A percentile compares a stretch with the other conserved stretches of the same genome.
These are phyloP conservation scores for Trichocladium uniseriatum DNA, from an alignment of 495 filamentous ascomycete species.

Conservation along the genomic window DNA sequence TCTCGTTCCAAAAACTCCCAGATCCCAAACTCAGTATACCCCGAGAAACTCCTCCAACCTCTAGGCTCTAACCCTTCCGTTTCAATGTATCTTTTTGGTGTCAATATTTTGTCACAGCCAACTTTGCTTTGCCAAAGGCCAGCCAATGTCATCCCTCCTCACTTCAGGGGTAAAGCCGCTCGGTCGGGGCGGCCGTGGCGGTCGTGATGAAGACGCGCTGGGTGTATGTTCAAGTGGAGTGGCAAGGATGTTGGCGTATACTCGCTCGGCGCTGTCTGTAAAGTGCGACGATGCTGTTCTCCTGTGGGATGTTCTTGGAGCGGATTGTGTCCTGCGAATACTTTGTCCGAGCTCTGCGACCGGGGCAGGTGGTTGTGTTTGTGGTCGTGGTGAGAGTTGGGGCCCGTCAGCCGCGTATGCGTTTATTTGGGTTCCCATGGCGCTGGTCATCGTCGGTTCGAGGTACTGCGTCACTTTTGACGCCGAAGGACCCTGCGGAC, in stretches of 20 bases:
- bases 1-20: too few relatives aligned
- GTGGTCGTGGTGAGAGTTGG: neutral
- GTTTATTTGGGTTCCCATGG: neutral
- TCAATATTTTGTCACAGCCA: neutral
- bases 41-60: too few relatives aligned
- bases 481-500: neutral
- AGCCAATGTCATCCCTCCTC: conserved; percentile 9
- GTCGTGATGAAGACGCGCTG: neutral
- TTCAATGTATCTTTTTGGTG: too few relatives aligned
- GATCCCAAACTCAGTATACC: too few relatives aligned
- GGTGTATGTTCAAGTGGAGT: conserved; percentile 1
- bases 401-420: too few relatives aligned
- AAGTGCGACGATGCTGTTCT: conserved; percentile 6
- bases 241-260: conserved; percentile 8
- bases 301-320: neutral
- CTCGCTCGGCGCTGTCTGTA: conserved; percentile 2
- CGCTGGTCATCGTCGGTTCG: neutral
- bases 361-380: neutral
- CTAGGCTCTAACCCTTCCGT: too few relatives aligned
- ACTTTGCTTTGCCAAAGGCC: conserved; percentile 3
- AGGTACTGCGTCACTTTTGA: neutral
- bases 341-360: neutral
- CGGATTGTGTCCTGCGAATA: neutral
- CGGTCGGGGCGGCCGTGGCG: too few relatives aligned
- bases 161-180: neutral